Evolutionary conservation across 352 stramenopile genomes (phyloP).

Genomic region (Pythium guiyangense): DNA sequence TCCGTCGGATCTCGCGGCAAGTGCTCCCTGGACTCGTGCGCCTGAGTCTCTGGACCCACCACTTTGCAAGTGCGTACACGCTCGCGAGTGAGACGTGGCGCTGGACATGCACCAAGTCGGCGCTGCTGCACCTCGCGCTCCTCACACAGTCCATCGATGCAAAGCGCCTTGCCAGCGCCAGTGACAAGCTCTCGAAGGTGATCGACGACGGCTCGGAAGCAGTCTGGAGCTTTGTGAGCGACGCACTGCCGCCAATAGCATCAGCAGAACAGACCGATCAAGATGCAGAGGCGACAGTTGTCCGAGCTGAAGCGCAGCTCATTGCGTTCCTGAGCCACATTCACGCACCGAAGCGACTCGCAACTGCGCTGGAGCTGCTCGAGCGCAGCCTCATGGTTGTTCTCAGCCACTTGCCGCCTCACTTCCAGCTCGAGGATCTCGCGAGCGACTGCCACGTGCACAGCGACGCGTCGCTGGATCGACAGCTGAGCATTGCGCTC

Average conservation of each 20-base stretch:
- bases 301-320: slow-evolving; percentile 22
- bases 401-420: slow-evolving; percentile 16
- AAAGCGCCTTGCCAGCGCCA: background rate
- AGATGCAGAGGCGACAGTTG: slow-evolving; percentile 16
- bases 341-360: background rate
- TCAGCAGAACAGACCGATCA: background rate
- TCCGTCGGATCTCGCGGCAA: slow-evolving; percentile 58
- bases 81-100: slow-evolving; percentile 12
- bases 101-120: slow-evolving; percentile 33
- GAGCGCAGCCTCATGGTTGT: slow-evolving; percentile 18
- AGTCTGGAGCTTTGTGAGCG: background rate
- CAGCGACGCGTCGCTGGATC: slow-evolving; percentile 27
- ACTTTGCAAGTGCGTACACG: slow-evolving; percentile 20
- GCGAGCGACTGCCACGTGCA: background rate
- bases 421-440: slow-evolving; percentile 1
- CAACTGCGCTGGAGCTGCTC: slow-evolving; percentile 13
- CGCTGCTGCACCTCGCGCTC: slow-evolving; percentile 39
- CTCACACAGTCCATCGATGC: slow-evolving; percentile 5
- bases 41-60: slow-evolving; percentile 42
- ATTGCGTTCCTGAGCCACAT: slow-evolving; percentile 20
- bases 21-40: slow-evolving; percentile 48
- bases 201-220: background rate
- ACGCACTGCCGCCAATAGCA: background rate
- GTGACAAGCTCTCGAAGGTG: background rate
- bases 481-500: slow-evolving; percentile 44